Conservation (phyloP, 345 rosid species). For the Citrus maxima region DNA sequence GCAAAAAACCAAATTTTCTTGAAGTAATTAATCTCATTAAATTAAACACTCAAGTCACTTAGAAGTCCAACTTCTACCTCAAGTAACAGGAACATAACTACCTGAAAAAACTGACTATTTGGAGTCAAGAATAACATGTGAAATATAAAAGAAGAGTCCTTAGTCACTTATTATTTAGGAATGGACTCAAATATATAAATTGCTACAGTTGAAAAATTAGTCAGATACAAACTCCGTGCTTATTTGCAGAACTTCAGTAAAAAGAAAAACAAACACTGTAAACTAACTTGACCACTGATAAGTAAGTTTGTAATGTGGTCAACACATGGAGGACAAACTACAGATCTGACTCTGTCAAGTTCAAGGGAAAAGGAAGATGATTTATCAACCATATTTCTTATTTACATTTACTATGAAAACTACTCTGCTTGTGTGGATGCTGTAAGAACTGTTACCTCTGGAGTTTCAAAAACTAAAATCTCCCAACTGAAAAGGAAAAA, state of each 20-base stretch:
- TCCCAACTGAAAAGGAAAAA: background rate
- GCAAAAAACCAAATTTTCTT: background rate
- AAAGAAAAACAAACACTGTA: background rate
- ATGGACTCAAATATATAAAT: background rate
- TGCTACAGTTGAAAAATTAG: too few species aligned
- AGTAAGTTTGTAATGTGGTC: background rate
- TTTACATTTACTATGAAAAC: background rate
- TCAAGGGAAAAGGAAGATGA: background rate
- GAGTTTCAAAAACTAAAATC: background rate
- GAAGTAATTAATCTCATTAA: background rate
- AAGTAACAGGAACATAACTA: background rate
- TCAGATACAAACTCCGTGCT: background rate
- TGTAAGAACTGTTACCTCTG: background rate
- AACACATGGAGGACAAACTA: background rate
- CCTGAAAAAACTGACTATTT: background rate
- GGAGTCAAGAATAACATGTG: background rate
- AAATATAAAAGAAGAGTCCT: background rate
- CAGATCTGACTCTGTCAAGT: background rate
- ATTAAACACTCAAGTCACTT: background rate
- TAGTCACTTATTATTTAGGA: background rate
- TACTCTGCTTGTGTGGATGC: background rate
- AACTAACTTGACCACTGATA: background rate
- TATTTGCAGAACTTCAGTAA: background rate
- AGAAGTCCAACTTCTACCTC: background rate
- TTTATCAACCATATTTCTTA: background rate